These are phyloP conservation scores for Fragilaria radians DNA, from an alignment of 108 stramenopile species.

Conservation along the genomic window DNA sequence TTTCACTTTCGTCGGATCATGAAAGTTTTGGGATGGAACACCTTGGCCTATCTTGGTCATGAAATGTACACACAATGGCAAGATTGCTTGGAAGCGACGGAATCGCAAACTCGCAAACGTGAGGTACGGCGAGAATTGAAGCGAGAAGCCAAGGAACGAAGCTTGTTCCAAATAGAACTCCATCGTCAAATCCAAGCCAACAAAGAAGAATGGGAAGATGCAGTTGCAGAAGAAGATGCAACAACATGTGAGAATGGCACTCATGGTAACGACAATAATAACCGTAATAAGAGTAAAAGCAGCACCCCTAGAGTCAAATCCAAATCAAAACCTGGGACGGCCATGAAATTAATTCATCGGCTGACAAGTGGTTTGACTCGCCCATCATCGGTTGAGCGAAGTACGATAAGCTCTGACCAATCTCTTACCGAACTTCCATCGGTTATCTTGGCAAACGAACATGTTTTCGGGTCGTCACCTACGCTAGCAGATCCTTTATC, in stretches of 20 bases:
- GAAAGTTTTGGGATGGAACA: conserved; percentile 56
- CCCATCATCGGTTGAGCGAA: too few species aligned
- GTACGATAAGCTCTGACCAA: too few species aligned
- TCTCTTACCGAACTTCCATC: too few species aligned
- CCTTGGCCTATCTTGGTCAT: conserved; percentile 55
- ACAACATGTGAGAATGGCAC: neutral
- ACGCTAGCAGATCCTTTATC: too few species aligned
- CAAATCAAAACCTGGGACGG: too few species aligned
- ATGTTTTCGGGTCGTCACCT: too few species aligned
- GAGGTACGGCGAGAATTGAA: conserved; percentile 25
- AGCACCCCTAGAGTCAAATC: too few species aligned
- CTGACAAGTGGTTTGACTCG: too few species aligned
- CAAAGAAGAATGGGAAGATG: conserved; percentile 13
- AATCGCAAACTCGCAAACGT: conserved; percentile 1
- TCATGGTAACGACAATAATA: neutral
- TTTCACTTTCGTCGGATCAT: conserved; percentile 81
- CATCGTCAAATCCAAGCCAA: conserved; percentile 46
- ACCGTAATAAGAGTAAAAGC: neutral
- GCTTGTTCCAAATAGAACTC: conserved; percentile 51
- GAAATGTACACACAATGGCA: conserved; percentile 79
- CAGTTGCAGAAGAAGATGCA: neutral
- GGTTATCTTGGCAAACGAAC: too few species aligned
- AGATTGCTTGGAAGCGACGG: conserved; percentile 53
- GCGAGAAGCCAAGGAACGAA: conserved; percentile 45
- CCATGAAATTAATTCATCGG: too few species aligned